phyloP scores from a whole-genome alignment of 2,329 filamentous ascomycete species.

The Graphilbum sp. region DNA sequence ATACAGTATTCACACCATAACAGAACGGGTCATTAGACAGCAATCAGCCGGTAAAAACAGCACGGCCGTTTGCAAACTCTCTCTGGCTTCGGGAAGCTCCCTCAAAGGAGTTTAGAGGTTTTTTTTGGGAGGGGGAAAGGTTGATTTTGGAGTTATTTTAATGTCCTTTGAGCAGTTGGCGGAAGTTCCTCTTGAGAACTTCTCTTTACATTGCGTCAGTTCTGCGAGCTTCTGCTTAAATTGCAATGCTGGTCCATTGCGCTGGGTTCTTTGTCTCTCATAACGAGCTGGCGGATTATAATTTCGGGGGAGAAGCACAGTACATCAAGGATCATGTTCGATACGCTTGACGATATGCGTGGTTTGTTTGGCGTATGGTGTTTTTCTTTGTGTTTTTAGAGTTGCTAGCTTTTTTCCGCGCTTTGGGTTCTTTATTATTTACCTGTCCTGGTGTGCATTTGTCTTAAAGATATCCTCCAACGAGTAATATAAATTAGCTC shows the following conservation, averaged over 20 bases:
- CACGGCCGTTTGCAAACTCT: constrained; percentile 3
- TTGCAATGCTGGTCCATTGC: constrained; percentile 7
- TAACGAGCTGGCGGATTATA: neutral
- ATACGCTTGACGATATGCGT: too few relatives aligned
- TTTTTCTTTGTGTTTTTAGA: neutral
- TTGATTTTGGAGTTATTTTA: too few relatives aligned
- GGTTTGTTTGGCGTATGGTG: neutral
- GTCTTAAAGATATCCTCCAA: neutral
- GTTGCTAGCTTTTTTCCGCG: neutral
- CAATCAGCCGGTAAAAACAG: constrained; percentile 5
- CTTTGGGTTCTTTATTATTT: too few relatives aligned
- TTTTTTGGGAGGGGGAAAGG: too few relatives aligned
- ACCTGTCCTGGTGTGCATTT: too few relatives aligned
- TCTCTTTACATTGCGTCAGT: too few relatives aligned
- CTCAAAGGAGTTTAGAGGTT: constrained; percentile 2
- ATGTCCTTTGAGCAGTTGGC: too few relatives aligned
- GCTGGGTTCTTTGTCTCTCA: neutral
- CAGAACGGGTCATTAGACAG: neutral
- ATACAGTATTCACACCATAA: neutral
- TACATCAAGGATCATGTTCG: neutral
- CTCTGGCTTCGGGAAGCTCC: constrained; percentile 6
- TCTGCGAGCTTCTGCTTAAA: neutral
- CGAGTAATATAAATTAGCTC: too few relatives aligned
- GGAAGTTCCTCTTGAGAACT: neutral
- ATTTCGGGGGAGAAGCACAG: neutral